Conservation (phyloP, 1,284 basidiomycete genomes). For the Naganishia sp. region DNA sequence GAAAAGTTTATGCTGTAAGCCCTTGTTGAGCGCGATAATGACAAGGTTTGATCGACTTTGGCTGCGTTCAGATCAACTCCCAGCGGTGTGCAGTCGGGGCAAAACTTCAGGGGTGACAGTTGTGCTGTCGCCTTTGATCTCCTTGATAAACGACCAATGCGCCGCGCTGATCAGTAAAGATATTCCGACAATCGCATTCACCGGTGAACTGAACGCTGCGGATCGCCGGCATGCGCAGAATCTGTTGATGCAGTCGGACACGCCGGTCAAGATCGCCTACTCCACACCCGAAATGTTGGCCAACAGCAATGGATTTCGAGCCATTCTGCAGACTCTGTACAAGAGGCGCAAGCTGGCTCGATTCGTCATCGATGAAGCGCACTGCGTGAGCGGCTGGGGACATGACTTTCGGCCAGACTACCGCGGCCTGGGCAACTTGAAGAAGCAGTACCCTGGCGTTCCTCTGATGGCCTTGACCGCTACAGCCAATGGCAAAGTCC, state of each 20-base stretch:
- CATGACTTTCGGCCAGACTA: constrained; percentile 58
- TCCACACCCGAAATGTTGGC: constrained; percentile 90
- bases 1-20: constrained; percentile 75
- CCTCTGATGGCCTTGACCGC: constrained; percentile 97
- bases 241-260: constrained; percentile 55
- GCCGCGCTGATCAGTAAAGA: constrained; percentile 65
- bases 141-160: constrained; percentile 91
- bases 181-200: constrained; percentile 73
- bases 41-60: neutral
- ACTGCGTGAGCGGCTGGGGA: constrained; percentile 70
- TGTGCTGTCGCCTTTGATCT: constrained; percentile 85
- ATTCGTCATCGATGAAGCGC: constrained; percentile 95
- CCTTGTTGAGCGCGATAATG: constrained; percentile 36
- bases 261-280: constrained; percentile 68
- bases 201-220: constrained; percentile 59
- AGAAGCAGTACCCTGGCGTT: constrained; percentile 70
- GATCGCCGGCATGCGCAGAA: constrained; percentile 56
- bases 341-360: constrained; percentile 67
- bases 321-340: constrained; percentile 64
- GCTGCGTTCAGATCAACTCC: constrained; percentile 62
- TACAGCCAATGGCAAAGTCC: constrained; percentile 77
- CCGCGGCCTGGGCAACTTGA: constrained; percentile 66
- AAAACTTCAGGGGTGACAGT: constrained; percentile 79
- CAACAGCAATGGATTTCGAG: constrained; percentile 59
- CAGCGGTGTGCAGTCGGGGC: constrained; percentile 75